These are phyloP conservation scores for Mucor indicus DNA, from an alignment of 371 early-diverging fungal genomes.

Conservation along the genomic window DNA sequence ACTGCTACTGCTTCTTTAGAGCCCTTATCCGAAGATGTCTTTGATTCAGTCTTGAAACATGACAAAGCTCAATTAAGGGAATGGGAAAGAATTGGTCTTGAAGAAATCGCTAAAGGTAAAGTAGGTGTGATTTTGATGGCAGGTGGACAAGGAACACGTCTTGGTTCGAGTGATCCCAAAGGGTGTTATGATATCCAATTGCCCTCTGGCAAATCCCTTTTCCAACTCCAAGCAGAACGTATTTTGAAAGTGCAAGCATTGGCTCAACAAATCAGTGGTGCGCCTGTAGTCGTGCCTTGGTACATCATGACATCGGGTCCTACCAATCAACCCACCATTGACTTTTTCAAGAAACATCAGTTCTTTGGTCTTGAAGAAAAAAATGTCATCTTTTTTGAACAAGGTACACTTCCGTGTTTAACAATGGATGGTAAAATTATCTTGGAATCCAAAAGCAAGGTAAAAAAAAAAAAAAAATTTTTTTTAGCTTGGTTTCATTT, in stretches of 20 bases:
- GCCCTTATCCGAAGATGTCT: slow-evolving; percentile 74
- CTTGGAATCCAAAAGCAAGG: slow-evolving; percentile 67
- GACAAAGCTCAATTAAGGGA: slow-evolving; percentile 48
- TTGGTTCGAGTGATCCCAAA: slow-evolving; percentile 85
- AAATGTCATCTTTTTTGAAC: slow-evolving; percentile 73
- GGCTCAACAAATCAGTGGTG: slow-evolving; percentile 37
- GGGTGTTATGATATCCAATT: slow-evolving; percentile 91
- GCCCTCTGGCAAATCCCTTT: slow-evolving; percentile 82
- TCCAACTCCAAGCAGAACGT: slow-evolving; percentile 91
- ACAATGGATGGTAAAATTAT: slow-evolving; percentile 83
- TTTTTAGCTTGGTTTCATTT: slow-evolving; percentile 65
- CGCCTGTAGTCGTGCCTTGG: slow-evolving; percentile 75
- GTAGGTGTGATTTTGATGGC: slow-evolving; percentile 93
- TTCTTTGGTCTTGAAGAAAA: slow-evolving; percentile 78
- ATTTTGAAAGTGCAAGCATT: slow-evolving; percentile 78
- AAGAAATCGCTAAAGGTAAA: slow-evolving; percentile 74
- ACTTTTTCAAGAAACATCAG: slow-evolving; percentile 67
- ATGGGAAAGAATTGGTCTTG: slow-evolving; percentile 74
- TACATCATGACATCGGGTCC: slow-evolving; percentile 96
- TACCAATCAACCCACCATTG: slow-evolving; percentile 73
- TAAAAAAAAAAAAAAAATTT: slow-evolving; percentile 41
- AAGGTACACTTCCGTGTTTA: slow-evolving; percentile 78
- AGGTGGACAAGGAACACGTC: slow-evolving; percentile 88
- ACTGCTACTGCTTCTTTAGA: slow-evolving; percentile 48
- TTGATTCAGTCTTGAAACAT: slow-evolving; percentile 69